Evolutionary conservation across 768 basidiomycete genomes (phyloP), one percentile per base, ranked within the genome.

Genomic region (Suillus hirtellus): DNA sequence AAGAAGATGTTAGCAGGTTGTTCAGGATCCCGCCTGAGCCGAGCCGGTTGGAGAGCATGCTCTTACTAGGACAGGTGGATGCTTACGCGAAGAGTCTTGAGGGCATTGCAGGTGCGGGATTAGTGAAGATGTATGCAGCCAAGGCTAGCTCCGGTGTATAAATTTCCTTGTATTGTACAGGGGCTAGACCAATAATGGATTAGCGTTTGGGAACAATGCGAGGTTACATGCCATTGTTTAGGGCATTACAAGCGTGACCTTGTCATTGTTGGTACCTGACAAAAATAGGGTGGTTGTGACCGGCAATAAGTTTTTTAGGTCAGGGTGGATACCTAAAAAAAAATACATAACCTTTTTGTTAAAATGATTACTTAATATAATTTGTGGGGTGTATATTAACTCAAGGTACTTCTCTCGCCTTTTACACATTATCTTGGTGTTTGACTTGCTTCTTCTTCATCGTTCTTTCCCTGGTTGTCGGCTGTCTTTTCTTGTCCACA

Each of bases 1-100:
- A 94, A 75, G 92, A 96, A 72, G 90, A 94, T 69, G 85, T 93
- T 40, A 82, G 85, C 70, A 83, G 94, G 65, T 71, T 95, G 72
- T 95, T 94, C 82, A 94, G 90, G 79, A 91, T 95, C 43, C 92
- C 94, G 8, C 79, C 86, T 24, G 95, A 96, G 71, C 95, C 95
- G 27, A 94, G 87, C 73, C 85, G 95, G 64, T 76, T 97, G 66
- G 95, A 96, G 69, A 89, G 92, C 75, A 81, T 94, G 86, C 74
- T 96, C 73, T 69, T 95, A 63, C 79, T 95, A 46, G 95, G 94
- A 14, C 92, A 93, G 79, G 86, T 96, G 65, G 95, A 96, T 75
- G 91, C 86, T 9, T 88, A 92, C 68, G 90, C 89, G 42, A 90
- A 88, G 81, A 89, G 84, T 62, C 78, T 96, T 66, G 91, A 84